Base-by-base conservation (phyloP, 2,329 filamentous ascomycete species). In the Fusarium paranaense region DNA sequence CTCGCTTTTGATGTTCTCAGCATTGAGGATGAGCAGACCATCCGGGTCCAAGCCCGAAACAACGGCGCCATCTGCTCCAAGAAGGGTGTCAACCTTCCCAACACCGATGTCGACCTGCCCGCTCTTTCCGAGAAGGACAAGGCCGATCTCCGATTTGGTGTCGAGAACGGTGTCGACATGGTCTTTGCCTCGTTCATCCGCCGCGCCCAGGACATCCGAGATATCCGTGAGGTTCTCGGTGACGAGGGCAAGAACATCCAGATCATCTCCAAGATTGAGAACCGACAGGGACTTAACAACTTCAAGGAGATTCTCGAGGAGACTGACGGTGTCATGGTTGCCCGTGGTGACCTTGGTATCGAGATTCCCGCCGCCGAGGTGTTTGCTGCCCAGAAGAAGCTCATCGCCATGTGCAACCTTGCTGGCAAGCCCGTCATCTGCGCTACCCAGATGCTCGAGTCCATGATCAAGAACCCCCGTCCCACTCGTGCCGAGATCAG, bases 221-320 rank as follows among this genome's bases (percentile, higher is more conserved):
- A 95, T 81, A 99, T 99, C 84, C 96, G 97, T 78, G 90, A 93
- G 76, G 93, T 98, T 72, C 92, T 99, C 62, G 97, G 97, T 73
- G 90, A 95, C 81, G 93, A 97, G 52, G 97, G 97, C 85, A 95
- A 94, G 87, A 92, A 97, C 85, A 98, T 99, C 81, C 96, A 99
- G 89, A 98, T 99, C 87, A 98, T 99, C 83, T 94, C 97, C 90
- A 99, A 99, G 93, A 98, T 99, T 79, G 97, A 99, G 91, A 99
- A 99, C 90, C 94, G 98, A 85, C 97, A 99, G 87, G 97, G 97
- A 86, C 94, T 99, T 76, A 98, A 99, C 92, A 99, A 99, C 91
- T 99, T 99, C 85, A 92, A 94, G 80, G 96, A 98, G 88, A 99
- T 99, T 81, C 92, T 99, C 70, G 90, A 91, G 82, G 95, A 95